Evolutionary conservation across 495 filamentous ascomycete species (phyloP), one percentile per base, ranked within the genome.

Genomic region (Hamigera avellanea): DNA sequence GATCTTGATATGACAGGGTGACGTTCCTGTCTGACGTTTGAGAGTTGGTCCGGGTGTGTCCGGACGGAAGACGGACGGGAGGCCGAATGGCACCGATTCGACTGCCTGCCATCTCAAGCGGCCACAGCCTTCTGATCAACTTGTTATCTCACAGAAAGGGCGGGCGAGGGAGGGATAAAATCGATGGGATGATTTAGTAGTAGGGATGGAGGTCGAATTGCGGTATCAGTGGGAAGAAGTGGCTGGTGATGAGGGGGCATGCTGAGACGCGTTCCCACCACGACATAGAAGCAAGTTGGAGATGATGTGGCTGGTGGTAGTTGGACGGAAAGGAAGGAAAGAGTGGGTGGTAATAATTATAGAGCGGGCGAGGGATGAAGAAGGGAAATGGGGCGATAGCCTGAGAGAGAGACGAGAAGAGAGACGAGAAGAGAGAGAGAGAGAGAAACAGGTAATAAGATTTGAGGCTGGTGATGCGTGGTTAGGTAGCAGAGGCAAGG

Each of bases 131-230:
- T 16, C 31, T 17, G 17, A 10, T 4, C 31, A 15, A 33, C 14
- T 30, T 12, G n/a, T 14, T 12, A 6, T 16, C 19, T 35, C 33
- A 14, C 33, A 35, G 33, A 35, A 30, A 26, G 4, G 28, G 5
- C 28, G 28, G n/a, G n/a, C 12, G 28, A n/a, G 81, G 80, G 68
- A 86, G 73, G 60, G 93, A 89, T 72, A 93, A 91, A 57, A 70
- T 3, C 33, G 32, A 13, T 36, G 30, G 26, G 15, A 28, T 31
- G 27, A 35, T 43, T 48, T 32, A 46, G 31, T 13, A 25, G 33
- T 25, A 21, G 19, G 21, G 40, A 50, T 27, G 45, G 50, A 38
- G 50, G 50, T 44, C 44, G 47, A 36, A 39, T 29, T 18, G 47
- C 38, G 14, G 33, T 33, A 41, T 44, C 36, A 35, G 44, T 48